phyloP scores from a whole-genome alignment of 306 rosid species.

The Argentina anserina region DNA sequence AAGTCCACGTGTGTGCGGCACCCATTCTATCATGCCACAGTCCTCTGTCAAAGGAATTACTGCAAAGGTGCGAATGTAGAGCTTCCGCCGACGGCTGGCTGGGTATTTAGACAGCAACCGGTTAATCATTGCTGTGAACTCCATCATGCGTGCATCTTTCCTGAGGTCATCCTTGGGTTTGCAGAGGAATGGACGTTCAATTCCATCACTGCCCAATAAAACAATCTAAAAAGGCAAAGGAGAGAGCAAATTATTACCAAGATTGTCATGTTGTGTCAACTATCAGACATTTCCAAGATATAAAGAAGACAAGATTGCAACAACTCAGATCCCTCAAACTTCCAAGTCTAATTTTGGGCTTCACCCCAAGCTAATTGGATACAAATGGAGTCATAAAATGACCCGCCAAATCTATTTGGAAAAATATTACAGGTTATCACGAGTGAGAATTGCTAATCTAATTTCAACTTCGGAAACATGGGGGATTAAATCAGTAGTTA shows the following conservation, averaged over 20 bases:
- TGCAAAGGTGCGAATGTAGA: constrained; percentile 91
- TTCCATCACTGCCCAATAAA: constrained; percentile 92
- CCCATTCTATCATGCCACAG: constrained; percentile 99
- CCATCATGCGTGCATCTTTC: constrained; percentile 99
- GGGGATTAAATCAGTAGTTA: background rate
- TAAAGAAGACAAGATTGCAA: constrained; percentile 7
- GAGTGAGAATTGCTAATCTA: background rate
- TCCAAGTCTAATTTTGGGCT: background rate
- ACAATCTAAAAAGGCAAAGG: constrained; percentile 57
- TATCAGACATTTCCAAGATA: constrained; percentile 10
- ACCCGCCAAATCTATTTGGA: background rate
- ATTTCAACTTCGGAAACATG: background rate
- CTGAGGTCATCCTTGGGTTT: constrained; percentile 99
- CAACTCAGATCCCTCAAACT: constrained; percentile 16
- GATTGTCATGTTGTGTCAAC: constrained; percentile 9
- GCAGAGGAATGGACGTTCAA: constrained; percentile 82
- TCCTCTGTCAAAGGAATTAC: constrained; percentile 97
- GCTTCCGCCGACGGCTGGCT: constrained; percentile 90
- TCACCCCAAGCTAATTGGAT: background rate
- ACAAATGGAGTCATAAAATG: background rate
- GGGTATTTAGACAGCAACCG: constrained; percentile 86
- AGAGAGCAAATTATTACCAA: constrained; percentile 1
- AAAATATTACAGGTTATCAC: background rate
- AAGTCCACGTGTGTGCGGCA: constrained; percentile 92
- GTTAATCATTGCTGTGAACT: constrained; percentile 94